Base-by-base conservation (phyloP, 345 rosid genomes). In the Mallotus nudiflorus region DNA sequence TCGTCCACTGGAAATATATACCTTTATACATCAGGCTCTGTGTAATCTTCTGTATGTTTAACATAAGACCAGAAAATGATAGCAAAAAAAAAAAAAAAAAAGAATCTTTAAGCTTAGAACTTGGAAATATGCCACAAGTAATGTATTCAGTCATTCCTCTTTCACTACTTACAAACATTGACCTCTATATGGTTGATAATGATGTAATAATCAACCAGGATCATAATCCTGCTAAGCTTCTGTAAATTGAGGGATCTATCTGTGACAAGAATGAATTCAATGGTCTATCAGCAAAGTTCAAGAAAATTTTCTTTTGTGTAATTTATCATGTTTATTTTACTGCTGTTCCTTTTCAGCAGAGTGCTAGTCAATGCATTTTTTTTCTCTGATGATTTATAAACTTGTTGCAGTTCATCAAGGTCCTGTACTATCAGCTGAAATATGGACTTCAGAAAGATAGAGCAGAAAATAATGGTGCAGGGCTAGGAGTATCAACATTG, bases 341-440 rank as follows among this genome's bases (percentile, higher is more conserved):
- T n/a, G n/a, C n/a, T n/a, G n/a, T n/a, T n/a, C n/a, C n/a, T n/a
- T n/a, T n/a, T n/a, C n/a, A n/a, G n/a, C n/a, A n/a, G n/a, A n/a
- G n/a, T 62, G 62, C 57, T 37, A 63, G 39, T 27, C 22, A 15
- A 18, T 15, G 9, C 31, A 22, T 42, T 16, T 52, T 25, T 44
- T 9, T 33, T 56, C 40, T 9, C 63, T 59, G 39, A 24, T 79
- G 25, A 42, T 51, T 19, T 62, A 22, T 67, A 54, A 54, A 50
- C 22, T 79, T 74, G 33, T 69, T 51, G 44, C 89, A 94, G 98
- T 94, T 94, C 86, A 83, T 90, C 55, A 83, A 78, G 84, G 92
- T 87, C 72, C 75, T 90, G 66, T 94, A 86, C 82, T 74, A 91
- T 82, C 98, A 94, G 83, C 88, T 94, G 65, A 88, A 88, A 82